Conservation (phyloP, 2,329 filamentous ascomycete species). For the Ampelomyces quisqualis region DNA sequence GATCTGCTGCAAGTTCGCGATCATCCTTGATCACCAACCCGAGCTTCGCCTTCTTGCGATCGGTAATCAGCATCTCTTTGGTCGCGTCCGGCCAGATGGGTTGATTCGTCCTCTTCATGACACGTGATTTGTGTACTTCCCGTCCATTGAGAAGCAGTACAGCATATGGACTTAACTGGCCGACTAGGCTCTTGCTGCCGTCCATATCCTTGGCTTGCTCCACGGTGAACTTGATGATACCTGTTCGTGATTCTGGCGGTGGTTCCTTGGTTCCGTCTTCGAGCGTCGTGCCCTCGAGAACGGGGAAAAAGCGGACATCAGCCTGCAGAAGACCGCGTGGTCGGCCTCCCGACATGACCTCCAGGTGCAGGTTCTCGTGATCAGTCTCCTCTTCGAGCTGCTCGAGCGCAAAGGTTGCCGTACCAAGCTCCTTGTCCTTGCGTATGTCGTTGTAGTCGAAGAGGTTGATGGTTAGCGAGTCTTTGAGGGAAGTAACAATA, state of each 20-base stretch:
- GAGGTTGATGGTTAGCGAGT: slow-evolving; percentile 78
- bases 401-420: slow-evolving; percentile 82
- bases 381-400: slow-evolving; percentile 73
- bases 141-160: slow-evolving; percentile 87
- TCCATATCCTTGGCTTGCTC: slow-evolving; percentile 97
- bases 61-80: slow-evolving; percentile 93
- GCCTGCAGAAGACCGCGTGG: slow-evolving; percentile 74
- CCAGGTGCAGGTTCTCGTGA: slow-evolving; percentile 80
- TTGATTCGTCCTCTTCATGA: slow-evolving; percentile 95
- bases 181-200: slow-evolving; percentile 85
- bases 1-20: slow-evolving; percentile 78
- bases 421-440: slow-evolving; percentile 93
- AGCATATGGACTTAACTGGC: slow-evolving; percentile 88
- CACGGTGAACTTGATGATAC: slow-evolving; percentile 89
- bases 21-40: slow-evolving; percentile 96
- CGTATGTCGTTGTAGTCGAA: slow-evolving; percentile 95
- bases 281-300: slow-evolving; percentile 70
- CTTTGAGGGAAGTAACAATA: slow-evolving; percentile 87
- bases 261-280: slow-evolving; percentile 77
- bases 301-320: slow-evolving; percentile 93
- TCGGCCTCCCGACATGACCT: slow-evolving; percentile 82
- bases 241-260: slow-evolving; percentile 85
- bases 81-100: slow-evolving; percentile 92
- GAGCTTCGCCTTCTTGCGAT: slow-evolving; percentile 84
- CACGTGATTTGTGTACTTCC: slow-evolving; percentile 84